These are phyloP conservation scores for Omphalea diandra DNA, from an alignment of 441 rosid species.

Conservation along the genomic window DNA sequence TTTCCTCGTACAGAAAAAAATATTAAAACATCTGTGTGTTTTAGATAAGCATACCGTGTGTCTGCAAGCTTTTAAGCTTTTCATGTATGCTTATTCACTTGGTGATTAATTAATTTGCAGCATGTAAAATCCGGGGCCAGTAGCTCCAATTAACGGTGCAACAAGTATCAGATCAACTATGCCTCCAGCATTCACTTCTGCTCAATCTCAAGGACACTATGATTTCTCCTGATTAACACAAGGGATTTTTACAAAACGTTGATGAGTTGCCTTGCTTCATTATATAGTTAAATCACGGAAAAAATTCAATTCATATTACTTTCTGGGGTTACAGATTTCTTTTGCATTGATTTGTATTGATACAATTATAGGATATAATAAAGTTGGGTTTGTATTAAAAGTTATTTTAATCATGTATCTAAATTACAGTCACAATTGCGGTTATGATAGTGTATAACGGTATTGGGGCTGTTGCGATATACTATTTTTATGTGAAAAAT, in stretches of 20 bases:
- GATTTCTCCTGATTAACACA: conserved; percentile 49
- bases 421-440: too few relatives aligned
- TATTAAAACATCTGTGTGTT: too few relatives aligned
- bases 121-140: conserved; percentile 26
- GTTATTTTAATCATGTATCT: too few relatives aligned
- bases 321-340: neutral
- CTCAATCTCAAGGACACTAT: conserved; percentile 39
- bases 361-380: conserved; percentile 5
- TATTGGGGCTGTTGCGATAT: too few relatives aligned
- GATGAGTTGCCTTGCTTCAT: neutral
- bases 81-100: neutral
- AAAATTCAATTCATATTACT: neutral
- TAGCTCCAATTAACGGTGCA: conserved; percentile 33
- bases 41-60: too few relatives aligned
- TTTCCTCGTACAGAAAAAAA: too few relatives aligned
- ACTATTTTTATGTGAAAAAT: too few relatives aligned
- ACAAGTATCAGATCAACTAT: conserved; percentile 20
- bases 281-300: conserved; percentile 7
- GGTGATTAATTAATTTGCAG: conserved; percentile 29
- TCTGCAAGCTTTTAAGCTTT: neutral
- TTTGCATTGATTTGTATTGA: conserved; percentile 17
- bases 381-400: neutral
- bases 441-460: too few relatives aligned
- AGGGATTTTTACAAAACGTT: conserved; percentile 46
- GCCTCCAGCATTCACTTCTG: conserved; percentile 27